Evolutionary conservation across 108 stramenopile species (phyloP).

Genomic region (Aurantiochytrium sp.): DNA sequence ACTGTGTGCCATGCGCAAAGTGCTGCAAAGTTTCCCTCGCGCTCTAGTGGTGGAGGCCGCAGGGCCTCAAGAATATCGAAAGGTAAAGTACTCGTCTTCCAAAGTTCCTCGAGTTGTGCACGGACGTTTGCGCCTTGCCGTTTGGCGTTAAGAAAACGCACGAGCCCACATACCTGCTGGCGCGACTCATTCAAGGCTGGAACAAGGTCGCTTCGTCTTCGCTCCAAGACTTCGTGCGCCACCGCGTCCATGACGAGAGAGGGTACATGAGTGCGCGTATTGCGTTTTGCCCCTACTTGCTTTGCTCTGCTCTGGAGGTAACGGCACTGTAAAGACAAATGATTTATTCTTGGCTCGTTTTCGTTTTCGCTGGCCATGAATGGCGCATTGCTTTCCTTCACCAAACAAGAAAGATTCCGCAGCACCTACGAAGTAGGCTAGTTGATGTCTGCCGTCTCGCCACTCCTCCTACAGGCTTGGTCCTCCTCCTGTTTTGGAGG

Average conservation of each 20-base stretch:
- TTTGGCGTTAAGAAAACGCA: background rate
- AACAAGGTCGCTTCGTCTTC: background rate
- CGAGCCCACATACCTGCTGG: background rate
- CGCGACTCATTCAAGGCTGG: background rate
- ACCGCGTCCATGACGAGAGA: background rate
- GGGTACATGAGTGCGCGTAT: background rate
- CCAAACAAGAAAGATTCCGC: no score
- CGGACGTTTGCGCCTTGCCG: background rate
- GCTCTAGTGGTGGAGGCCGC: background rate
- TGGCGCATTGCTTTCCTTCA: no score
- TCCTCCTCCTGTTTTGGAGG: no score
- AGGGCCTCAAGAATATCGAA: background rate
- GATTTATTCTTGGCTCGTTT: no score
- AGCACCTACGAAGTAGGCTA: no score
- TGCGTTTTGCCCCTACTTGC: no score
- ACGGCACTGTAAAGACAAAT: no score
- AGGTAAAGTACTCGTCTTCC: background rate
- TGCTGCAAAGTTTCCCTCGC: background rate
- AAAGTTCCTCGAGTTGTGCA: background rate
- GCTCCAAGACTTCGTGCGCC: background rate
- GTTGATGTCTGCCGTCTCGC: no score
- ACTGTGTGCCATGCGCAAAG: background rate
- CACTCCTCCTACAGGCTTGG: no score
- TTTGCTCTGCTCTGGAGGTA: no score
- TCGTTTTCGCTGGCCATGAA: no score